Evolutionary conservation across 2,329 filamentous ascomycete species (phyloP), one percentile per base, ranked within the genome.

Genomic region (Exophiala oligosperma): DNA sequence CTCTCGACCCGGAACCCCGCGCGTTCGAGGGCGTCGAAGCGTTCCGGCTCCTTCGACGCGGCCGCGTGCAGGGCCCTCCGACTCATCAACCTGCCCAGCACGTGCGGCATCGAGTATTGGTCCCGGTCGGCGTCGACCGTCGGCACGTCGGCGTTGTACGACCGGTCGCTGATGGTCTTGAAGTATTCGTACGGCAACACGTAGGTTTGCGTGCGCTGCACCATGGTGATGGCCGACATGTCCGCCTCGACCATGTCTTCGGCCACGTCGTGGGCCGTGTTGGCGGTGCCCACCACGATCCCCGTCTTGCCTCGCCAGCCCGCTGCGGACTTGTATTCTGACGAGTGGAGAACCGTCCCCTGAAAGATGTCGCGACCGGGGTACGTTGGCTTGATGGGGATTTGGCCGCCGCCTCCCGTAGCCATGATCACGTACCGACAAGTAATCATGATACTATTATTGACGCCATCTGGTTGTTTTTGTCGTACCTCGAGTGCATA

Each of bases 211-310:
- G 67, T 71, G 29, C 78, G 73, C 60, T 81, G 79, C 0, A 80
- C 66, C 63, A 81, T 77, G 11, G 77, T 81, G 12, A 76, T 67
- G 17, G 76, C 72, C 32, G 73, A 70, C 50, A 75, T 62, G 3
- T 73, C 73, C 5, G 73, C 73, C 23, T 74, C 70, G 38, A 73
- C 70, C 71, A 79, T 79, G 65, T 80, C 77, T 64, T 79, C 73
- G 2, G 77, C 76, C 24, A 80, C 73, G 63, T 81, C 78, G 66
- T 80, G 77, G 1, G 66, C 67, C 0, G 77, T 79, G 61, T 81
- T 81, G 51, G 75, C 79, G 17, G 73, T 75, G 26, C 79, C 78
- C 14, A 81, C 68, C 1, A 81, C 73, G 32, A 80, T 64, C 4
- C 74, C 78, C 32, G 71, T 71, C 54, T 79, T 78, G 28, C 76